Evolutionary conservation across 176 grass and related monocot species (phyloP).

Genomic region (Miscanthus lutarioriparius): DNA sequence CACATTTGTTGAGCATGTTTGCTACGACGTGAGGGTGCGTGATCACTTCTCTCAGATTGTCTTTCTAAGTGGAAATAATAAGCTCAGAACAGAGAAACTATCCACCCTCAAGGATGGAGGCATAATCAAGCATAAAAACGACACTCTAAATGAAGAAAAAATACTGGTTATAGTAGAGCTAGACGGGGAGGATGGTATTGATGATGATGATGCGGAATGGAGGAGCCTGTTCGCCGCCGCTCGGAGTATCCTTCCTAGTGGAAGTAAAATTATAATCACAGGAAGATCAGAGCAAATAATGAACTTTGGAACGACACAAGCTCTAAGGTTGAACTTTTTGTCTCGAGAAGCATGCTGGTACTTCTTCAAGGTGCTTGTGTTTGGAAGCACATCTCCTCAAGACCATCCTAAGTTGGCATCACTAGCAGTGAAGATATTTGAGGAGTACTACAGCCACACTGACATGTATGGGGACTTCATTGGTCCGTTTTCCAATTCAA

Average conservation of each 20-base stretch:
- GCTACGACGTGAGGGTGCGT: conserved; percentile 36
- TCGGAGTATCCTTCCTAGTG: background rate
- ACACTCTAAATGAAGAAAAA: background rate
- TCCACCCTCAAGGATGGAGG: background rate
- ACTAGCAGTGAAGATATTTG: conserved; percentile 4
- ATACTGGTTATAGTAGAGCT: background rate
- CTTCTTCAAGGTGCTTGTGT: conserved; percentile 28
- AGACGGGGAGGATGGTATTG: background rate
- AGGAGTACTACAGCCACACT: background rate
- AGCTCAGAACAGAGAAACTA: background rate
- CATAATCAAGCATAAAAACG: background rate
- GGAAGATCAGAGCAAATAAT: background rate
- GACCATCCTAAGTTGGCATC: conserved; percentile 11
- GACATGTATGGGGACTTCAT: background rate
- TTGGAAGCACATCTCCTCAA: background rate
- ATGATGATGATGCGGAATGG: background rate
- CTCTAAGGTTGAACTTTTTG: background rate
- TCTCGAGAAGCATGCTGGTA: conserved; percentile 7
- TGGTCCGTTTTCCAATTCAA: background rate
- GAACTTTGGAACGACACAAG: background rate
- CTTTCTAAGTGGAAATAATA: too few species aligned
- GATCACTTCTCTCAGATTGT: conserved; percentile 16
- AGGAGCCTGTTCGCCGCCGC: background rate
- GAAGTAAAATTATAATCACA: conserved; percentile 29
- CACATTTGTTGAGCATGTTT: conserved; percentile 43